phyloP scores from a whole-genome alignment of 2,329 filamentous ascomycete species.

The Pseudogymnoascus sp. region DNA sequence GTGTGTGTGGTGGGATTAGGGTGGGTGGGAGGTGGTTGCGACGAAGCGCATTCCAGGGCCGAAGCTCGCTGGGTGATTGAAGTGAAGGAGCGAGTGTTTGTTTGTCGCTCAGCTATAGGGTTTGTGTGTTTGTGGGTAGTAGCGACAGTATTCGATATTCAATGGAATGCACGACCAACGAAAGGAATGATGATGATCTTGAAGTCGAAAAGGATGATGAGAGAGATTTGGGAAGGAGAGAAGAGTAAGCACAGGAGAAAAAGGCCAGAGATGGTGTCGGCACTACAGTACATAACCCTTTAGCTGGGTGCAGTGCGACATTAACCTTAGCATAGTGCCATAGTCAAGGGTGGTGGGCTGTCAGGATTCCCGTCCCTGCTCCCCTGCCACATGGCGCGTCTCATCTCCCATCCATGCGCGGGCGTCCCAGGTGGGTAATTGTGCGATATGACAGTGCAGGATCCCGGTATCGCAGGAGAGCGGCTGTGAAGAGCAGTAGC shows the following conservation, averaged over 20 bases:
- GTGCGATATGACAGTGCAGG: background rate
- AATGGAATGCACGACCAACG: background rate
- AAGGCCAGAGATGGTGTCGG: background rate
- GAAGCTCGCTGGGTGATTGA: background rate
- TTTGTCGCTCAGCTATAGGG: background rate
- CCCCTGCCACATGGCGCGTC: slow-evolving; percentile 5
- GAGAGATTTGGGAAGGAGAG: background rate
- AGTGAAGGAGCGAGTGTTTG: background rate
- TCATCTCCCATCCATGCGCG: slow-evolving; percentile 3
- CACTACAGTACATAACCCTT: background rate
- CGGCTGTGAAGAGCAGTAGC: background rate
- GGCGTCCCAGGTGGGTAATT: background rate
- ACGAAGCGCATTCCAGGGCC: background rate
- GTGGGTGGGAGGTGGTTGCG: background rate
- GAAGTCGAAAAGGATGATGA: background rate
- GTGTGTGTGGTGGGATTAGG: background rate
- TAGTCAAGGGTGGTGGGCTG: background rate
- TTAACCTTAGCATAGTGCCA: background rate
- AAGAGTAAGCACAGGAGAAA: background rate
- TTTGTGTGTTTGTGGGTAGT: background rate
- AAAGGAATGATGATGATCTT: background rate
- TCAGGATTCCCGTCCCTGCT: background rate
- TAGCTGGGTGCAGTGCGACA: background rate
- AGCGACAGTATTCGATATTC: background rate
- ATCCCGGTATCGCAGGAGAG: background rate